Percentiles rank a stretch among this genome's conserved stretches.
Evolutionary conservation across 306 rosid species (phyloP).

Genomic region (Cajanus cajan): DNA sequence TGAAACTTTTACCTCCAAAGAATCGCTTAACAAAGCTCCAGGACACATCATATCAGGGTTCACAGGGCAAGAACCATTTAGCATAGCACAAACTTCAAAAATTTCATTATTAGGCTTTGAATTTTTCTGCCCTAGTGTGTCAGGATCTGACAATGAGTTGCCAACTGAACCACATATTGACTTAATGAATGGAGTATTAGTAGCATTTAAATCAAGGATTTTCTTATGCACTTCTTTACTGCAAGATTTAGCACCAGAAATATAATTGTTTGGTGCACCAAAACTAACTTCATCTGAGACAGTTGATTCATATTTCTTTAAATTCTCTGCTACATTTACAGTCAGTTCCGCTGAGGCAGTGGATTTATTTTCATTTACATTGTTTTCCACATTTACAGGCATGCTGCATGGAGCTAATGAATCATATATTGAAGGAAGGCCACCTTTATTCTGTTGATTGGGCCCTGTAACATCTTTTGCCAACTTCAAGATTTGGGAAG

Average conservation of each 20-base stretch:
- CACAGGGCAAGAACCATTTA: slow-evolving; percentile 31
- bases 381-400: slow-evolving; percentile 30
- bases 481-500: slow-evolving; percentile 35
- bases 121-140: slow-evolving; percentile 28
- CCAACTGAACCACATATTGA: slow-evolving; percentile 22
- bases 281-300: slow-evolving; percentile 27
- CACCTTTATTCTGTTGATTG: slow-evolving; percentile 35
- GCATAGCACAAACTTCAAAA: slow-evolving; percentile 32
- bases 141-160: slow-evolving; percentile 31
- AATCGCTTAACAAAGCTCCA: slow-evolving; percentile 41
- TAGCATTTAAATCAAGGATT: slow-evolving; percentile 23
- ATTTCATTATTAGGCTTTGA: slow-evolving; percentile 30
- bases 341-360: too few relatives aligned
- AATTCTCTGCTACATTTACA: too few relatives aligned
- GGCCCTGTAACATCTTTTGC: slow-evolving; percentile 27
- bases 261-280: slow-evolving; percentile 25
- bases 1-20: slow-evolving; percentile 36
- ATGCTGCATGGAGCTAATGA: slow-evolving; percentile 19
- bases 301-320: too few relatives aligned
- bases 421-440: slow-evolving; percentile 28
- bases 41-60: slow-evolving; percentile 27
- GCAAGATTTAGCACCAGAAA: slow-evolving; percentile 39
- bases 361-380: too few relatives aligned
- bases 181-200: slow-evolving; percentile 30
- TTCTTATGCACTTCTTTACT: slow-evolving; percentile 17